These are phyloP conservation scores for Neurospora tetraspora DNA, from an alignment of 495 filamentous ascomycete genomes.

Conservation along the genomic window DNA sequence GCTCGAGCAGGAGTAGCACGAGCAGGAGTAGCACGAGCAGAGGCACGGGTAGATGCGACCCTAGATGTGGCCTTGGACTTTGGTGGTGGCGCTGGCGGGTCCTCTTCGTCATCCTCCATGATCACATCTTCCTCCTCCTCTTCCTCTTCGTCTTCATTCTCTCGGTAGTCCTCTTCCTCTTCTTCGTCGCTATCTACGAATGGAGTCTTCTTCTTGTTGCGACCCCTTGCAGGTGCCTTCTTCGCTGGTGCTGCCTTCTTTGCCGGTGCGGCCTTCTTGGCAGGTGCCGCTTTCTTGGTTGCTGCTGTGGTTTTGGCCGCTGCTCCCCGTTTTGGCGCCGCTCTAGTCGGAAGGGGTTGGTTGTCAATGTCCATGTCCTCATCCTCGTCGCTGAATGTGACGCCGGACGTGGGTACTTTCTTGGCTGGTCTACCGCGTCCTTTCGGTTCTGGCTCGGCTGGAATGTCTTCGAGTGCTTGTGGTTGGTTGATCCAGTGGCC, in stretches of 20 bases:
- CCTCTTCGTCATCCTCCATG: slow-evolving; percentile 54
- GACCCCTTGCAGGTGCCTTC: slow-evolving; percentile 28
- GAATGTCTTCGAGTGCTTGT: slow-evolving; percentile 48
- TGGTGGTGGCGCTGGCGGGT: slow-evolving; percentile 24
- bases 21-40: slow-evolving; percentile 13
- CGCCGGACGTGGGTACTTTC: slow-evolving; percentile 2
- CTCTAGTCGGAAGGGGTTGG: slow-evolving; percentile 16
- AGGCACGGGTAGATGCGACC: neutral
- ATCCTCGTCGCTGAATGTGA: slow-evolving; percentile 20
- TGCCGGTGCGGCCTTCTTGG: slow-evolving; percentile 29
- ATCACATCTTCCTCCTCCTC: slow-evolving; percentile 54
- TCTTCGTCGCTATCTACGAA: slow-evolving; percentile 53
- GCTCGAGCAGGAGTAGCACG: slow-evolving; percentile 4
- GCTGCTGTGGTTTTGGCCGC: slow-evolving; percentile 30
- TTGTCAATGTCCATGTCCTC: slow-evolving; percentile 29
- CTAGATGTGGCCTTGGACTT: slow-evolving; percentile 1
- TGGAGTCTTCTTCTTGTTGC: slow-evolving; percentile 40
- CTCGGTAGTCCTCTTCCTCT: slow-evolving; percentile 48
- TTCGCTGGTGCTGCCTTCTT: slow-evolving; percentile 29
- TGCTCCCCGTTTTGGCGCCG: slow-evolving; percentile 24
- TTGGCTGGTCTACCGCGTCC: slow-evolving; percentile 20
- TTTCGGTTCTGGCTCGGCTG: slow-evolving; percentile 29
- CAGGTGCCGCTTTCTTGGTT: slow-evolving; percentile 32
- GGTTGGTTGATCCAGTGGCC: slow-evolving; percentile 78
- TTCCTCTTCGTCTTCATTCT: slow-evolving; percentile 53